phyloP scores from a whole-genome alignment of 2,329 filamentous ascomycete genomes.

The Aspergillus proliferans region DNA sequence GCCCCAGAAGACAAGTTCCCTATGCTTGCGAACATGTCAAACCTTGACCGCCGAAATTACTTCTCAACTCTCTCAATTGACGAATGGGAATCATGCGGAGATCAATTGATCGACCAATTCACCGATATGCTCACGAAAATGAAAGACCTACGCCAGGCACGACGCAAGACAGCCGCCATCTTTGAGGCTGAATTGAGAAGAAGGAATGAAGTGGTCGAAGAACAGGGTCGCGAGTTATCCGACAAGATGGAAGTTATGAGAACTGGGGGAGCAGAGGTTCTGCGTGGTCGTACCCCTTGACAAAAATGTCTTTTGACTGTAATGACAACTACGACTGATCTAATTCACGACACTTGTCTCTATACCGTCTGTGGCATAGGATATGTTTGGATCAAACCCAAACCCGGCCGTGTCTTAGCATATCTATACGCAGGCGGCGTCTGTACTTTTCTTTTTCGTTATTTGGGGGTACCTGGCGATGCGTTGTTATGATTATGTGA shows the following conservation, averaged over 20 bases:
- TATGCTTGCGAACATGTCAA: slow-evolving; percentile 30
- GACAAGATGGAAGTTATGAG: slow-evolving; percentile 50
- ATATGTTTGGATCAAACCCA: too few relatives aligned
- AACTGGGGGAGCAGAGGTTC: slow-evolving; percentile 47
- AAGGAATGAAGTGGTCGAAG: slow-evolving; percentile 47
- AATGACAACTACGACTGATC: background rate
- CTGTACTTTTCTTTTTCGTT: background rate
- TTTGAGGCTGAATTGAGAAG: slow-evolving; percentile 52
- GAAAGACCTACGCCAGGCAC: slow-evolving; percentile 47
- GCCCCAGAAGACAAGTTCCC: slow-evolving; percentile 31
- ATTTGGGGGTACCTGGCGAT: background rate
- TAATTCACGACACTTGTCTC: background rate
- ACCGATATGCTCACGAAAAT: slow-evolving; percentile 45
- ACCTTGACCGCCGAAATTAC: slow-evolving; percentile 42
- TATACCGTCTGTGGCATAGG: too few relatives aligned
- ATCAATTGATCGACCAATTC: slow-evolving; percentile 55
- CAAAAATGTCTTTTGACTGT: background rate
- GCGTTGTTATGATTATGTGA: background rate
- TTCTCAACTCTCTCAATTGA: slow-evolving; percentile 47
- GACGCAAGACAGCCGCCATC: slow-evolving; percentile 46
- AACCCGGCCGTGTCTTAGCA: background rate
- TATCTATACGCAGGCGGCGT: background rate
- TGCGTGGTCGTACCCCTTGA: slow-evolving; percentile 37
- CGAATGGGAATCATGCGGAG: slow-evolving; percentile 58
- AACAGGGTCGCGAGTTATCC: slow-evolving; percentile 44